Percentiles rank a stretch among this genome's conserved stretches.
These are phyloP conservation scores for Tubosaeta brunneosetosa DNA, from an alignment of 768 basidiomycete genomes.

Conservation along the genomic window DNA sequence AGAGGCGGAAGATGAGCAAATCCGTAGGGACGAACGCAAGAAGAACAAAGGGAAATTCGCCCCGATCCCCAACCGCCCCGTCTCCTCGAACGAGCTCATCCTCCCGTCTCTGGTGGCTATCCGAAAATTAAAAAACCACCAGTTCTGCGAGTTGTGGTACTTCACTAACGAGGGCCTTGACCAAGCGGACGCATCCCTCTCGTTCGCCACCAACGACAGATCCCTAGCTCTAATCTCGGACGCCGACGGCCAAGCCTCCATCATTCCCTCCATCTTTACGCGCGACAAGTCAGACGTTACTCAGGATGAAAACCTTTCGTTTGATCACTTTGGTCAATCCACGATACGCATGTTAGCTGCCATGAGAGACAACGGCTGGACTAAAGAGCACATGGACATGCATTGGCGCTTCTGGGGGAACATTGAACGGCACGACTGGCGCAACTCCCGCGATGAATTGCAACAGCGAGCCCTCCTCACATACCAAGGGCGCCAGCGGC, in stretches of 20 bases:
- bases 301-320: background rate
- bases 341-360: constrained; percentile 3
- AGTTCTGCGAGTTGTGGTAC: constrained; percentile 5
- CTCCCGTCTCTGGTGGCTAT: background rate
- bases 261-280: background rate
- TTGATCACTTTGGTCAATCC: constrained; percentile 13
- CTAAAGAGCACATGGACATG: background rate
- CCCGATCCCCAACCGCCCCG: background rate
- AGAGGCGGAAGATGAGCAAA: background rate
- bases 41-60: constrained; percentile 5
- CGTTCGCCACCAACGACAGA: background rate
- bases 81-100: background rate
- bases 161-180: constrained; percentile 14
- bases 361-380: constrained; percentile 9
- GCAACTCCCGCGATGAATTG: constrained; percentile 2
- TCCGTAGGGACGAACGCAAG: background rate
- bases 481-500: constrained; percentile 18
- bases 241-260: too few species aligned
- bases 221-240: too few species aligned
- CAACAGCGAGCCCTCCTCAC: constrained; percentile 8
- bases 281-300: background rate
- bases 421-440: constrained; percentile 3
- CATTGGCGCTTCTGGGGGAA: constrained; percentile 4
- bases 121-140: background rate
- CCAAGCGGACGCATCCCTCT: background rate